These are phyloP conservation scores for Biscutella laevigata DNA, from an alignment of 441 rosid genomes.

Conservation along the genomic window DNA sequence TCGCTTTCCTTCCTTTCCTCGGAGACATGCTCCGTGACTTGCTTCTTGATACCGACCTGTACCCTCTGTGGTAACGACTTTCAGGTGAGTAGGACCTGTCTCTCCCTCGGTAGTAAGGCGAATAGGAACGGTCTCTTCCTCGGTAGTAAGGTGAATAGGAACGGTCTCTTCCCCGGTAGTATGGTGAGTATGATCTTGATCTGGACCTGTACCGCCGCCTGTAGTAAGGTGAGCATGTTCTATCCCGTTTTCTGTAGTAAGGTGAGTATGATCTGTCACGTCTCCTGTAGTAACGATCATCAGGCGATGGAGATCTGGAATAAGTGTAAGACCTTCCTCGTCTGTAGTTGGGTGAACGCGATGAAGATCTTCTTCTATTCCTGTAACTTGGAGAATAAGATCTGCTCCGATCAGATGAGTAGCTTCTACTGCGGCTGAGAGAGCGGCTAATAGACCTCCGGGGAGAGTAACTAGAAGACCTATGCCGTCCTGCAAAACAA, in stretches of 20 bases:
- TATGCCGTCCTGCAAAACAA: constrained; percentile 30
- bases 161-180: constrained; percentile 30
- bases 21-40: constrained; percentile 44
- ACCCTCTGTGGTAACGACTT: constrained; percentile 20
- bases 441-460: constrained; percentile 43
- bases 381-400: constrained; percentile 31
- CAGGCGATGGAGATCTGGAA: constrained; percentile 49
- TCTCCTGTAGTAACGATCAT: constrained; percentile 29
- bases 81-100: constrained; percentile 20
- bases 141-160: constrained; percentile 36
- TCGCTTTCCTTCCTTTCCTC: constrained; percentile 16
- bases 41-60: constrained; percentile 26
- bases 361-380: constrained; percentile 30
- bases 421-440: constrained; percentile 28
- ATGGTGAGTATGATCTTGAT: constrained; percentile 27
- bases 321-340: constrained; percentile 35
- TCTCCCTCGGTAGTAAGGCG: constrained; percentile 15
- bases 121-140: constrained; percentile 23
- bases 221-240: constrained; percentile 34
- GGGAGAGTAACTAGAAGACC: constrained; percentile 46
- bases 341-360: constrained; percentile 33
- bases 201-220: constrained; percentile 23
- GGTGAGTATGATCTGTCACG: constrained; percentile 47
- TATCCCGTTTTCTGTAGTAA: constrained; percentile 30
- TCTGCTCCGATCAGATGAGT: constrained; percentile 30